Evolutionary conservation across 768 basidiomycete genomes (phyloP).

Genomic region (Phanerochaete sordida): DNA sequence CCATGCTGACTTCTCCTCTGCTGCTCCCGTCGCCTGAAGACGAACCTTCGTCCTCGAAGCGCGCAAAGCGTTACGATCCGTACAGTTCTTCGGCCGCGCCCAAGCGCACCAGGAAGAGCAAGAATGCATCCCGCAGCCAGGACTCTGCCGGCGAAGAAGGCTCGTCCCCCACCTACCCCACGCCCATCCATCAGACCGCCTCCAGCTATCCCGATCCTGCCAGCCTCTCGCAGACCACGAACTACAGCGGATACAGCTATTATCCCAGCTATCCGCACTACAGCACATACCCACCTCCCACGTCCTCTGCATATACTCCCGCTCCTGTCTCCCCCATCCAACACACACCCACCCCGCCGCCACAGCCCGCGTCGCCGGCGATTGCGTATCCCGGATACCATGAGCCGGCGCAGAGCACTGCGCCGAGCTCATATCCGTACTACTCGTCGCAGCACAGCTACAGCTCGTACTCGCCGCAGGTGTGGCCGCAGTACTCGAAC

Average conservation of each 20-base stretch:
- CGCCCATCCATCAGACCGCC: conserved; percentile 3
- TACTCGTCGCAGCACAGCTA: background rate
- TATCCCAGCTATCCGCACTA: conserved; percentile 3
- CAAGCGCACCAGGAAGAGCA: conserved; percentile 22
- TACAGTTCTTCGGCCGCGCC: conserved; percentile 15
- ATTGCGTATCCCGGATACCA: conserved; percentile 9
- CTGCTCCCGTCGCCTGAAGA: conserved; percentile 17
- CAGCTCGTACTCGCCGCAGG: background rate
- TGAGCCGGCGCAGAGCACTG: background rate
- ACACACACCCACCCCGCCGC: conserved; percentile 13
- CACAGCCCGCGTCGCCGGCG: conserved; percentile 1
- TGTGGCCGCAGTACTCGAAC: conserved; percentile 1
- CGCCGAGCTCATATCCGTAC: background rate
- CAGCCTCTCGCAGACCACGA: conserved; percentile 11
- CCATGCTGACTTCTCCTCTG: conserved; percentile 25
- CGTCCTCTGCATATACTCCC: conserved; percentile 2
- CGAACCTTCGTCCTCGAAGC: conserved; percentile 21
- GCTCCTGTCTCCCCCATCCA: conserved; percentile 8
- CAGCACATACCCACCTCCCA: conserved; percentile 9
- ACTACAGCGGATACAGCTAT: conserved; percentile 5
- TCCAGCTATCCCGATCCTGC: conserved; percentile 5
- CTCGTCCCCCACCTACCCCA: conserved; percentile 9
- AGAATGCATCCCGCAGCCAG: conserved; percentile 18
- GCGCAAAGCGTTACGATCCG: conserved; percentile 31
- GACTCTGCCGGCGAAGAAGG: conserved; percentile 14